Evolutionary conservation across 441 rosid species (phyloP).

Genomic region (Melastoma candidum): DNA sequence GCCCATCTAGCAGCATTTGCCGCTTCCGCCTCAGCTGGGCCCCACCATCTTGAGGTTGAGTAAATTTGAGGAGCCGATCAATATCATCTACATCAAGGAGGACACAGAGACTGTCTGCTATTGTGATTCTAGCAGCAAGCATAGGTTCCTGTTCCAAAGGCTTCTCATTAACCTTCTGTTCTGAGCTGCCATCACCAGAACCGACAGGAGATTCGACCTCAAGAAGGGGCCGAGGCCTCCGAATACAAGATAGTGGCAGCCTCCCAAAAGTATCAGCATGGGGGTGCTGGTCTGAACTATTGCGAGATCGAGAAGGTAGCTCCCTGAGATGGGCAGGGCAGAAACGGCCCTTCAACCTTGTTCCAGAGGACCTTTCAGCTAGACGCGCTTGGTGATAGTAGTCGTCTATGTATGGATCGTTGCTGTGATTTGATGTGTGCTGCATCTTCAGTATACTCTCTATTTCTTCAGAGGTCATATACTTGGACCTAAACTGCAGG

Average conservation of each 20-base stretch:
- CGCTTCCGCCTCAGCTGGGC: conserved; percentile 66
- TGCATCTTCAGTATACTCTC: conserved; percentile 95
- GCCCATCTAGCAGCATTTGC: conserved; percentile 66
- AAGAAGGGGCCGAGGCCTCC: conserved; percentile 32
- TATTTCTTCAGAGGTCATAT: conserved; percentile 91
- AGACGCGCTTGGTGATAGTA: conserved; percentile 93
- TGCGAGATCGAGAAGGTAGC: conserved; percentile 67
- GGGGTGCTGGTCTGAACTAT: conserved; percentile 53
- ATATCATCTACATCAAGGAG: conserved; percentile 23
- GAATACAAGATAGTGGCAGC: conserved; percentile 12
- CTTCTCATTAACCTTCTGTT: conserved; percentile 48
- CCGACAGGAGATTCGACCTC: conserved; percentile 54
- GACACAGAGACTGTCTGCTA: conserved; percentile 15
- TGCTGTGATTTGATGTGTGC: conserved; percentile 73
- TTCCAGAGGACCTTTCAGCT: conserved; percentile 55
- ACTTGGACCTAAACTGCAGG: conserved; percentile 71
- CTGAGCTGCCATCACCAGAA: conserved; percentile 44
- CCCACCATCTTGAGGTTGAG: conserved; percentile 82
- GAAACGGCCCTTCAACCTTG: conserved; percentile 47
- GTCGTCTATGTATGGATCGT: conserved; percentile 77
- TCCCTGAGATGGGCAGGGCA: conserved; percentile 83
- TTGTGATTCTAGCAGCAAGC: conserved; percentile 19
- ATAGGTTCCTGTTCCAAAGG: conserved; percentile 47
- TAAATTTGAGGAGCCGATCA: conserved; percentile 58
- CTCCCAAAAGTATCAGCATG: conserved; percentile 23